phyloP scores from a whole-genome alignment of 108 stramenopile species.

The Epipyxis sp. region DNA sequence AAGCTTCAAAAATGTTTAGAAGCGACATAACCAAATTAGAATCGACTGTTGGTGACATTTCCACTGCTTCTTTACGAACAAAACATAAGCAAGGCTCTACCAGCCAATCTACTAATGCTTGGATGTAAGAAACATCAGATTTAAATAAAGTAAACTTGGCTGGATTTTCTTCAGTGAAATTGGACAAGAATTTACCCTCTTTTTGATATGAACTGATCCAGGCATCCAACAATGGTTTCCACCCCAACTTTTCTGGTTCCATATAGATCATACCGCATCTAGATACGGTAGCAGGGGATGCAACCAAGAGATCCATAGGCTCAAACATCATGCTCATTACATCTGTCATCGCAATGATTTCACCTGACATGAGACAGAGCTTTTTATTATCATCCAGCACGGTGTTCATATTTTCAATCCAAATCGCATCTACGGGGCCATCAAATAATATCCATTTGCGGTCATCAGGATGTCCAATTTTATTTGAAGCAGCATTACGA shows the following conservation, averaged over 20 bases:
- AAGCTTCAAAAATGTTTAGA: conserved; percentile 55
- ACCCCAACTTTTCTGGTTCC: conserved; percentile 65
- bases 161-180: neutral
- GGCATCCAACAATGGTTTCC: conserved; percentile 56
- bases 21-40: conserved; percentile 53
- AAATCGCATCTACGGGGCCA: conserved; percentile 69
- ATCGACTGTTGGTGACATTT: conserved; percentile 64
- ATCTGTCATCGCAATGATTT: conserved; percentile 67
- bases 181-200: neutral
- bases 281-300: conserved; percentile 66
- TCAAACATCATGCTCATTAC: conserved; percentile 71
- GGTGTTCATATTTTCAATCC: conserved; percentile 77
- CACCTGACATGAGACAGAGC: conserved; percentile 66
- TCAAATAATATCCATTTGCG: conserved; percentile 69
- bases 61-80: conserved; percentile 49
- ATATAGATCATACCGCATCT: conserved; percentile 70
- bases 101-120: conserved; percentile 54
- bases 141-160: neutral
- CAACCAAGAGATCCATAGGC: conserved; percentile 67
- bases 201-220: conserved; percentile 45
- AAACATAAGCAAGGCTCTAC: conserved; percentile 62
- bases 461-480: conserved; percentile 58
- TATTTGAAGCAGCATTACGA: conserved; percentile 61
- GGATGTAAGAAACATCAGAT: conserved; percentile 9
- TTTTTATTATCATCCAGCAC: conserved; percentile 65